Conservation (phyloP, 768 basidiomycete genomes). For the Agrocybe pediades region DNA sequence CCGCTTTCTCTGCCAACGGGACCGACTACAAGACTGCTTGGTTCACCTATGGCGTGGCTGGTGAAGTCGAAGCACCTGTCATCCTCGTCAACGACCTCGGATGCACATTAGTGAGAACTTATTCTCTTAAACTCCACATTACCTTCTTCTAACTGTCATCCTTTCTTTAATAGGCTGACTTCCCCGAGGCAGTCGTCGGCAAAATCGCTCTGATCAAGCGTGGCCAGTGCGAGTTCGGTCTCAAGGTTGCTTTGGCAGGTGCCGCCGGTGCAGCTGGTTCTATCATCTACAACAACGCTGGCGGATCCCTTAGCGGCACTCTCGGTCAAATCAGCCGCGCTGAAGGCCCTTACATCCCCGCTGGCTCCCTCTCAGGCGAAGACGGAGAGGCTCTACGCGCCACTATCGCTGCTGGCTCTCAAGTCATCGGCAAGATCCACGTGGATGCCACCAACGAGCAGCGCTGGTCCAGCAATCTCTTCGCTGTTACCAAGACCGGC, state of each 20-base stretch:
- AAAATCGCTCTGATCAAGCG: slow-evolving; percentile 30
- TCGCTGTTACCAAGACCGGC: slow-evolving; percentile 30
- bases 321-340: slow-evolving; percentile 22
- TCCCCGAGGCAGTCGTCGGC: slow-evolving; percentile 23
- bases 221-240: slow-evolving; percentile 28
- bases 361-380: slow-evolving; percentile 23
- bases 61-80: slow-evolving; percentile 25
- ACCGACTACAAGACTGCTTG: slow-evolving; percentile 14
- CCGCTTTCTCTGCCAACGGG: slow-evolving; percentile 18
- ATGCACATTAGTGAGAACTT: slow-evolving; percentile 22
- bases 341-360: slow-evolving; percentile 27
- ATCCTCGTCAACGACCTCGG: slow-evolving; percentile 25
- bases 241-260: slow-evolving; percentile 27
- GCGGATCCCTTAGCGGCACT: slow-evolving; percentile 24
- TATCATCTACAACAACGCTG: slow-evolving; percentile 31
- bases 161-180: slow-evolving; percentile 18
- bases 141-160: not conserved
- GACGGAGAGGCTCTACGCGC: slow-evolving; percentile 25
- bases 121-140: not conserved
- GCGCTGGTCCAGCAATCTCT: slow-evolving; percentile 27
- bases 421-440: slow-evolving; percentile 24
- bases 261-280: slow-evolving; percentile 27
- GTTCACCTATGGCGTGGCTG: slow-evolving; percentile 26
- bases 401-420: slow-evolving; percentile 20
- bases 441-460: slow-evolving; percentile 26